Conservation (phyloP, 2,329 filamentous ascomycete species). For the Macroventuria anomochaeta region DNA sequence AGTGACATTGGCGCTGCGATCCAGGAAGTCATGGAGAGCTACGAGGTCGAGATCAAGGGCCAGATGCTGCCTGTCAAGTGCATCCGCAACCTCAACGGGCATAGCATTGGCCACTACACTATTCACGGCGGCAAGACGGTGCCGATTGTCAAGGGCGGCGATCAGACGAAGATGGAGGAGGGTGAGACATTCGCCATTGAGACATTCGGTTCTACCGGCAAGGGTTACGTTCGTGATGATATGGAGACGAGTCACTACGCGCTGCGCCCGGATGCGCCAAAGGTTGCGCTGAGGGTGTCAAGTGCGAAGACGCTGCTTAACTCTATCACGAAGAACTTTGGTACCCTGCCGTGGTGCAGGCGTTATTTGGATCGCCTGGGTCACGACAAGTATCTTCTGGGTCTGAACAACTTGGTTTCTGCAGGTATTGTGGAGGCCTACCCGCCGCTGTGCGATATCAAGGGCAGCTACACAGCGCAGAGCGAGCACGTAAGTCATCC, state of each 20-base stretch:
- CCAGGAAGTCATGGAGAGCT: slow-evolving; percentile 92
- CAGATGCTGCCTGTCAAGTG: slow-evolving; percentile 80
- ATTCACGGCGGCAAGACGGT: slow-evolving; percentile 95
- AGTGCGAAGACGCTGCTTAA: slow-evolving; percentile 86
- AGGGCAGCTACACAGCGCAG: slow-evolving; percentile 93
- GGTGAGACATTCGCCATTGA: slow-evolving; percentile 95
- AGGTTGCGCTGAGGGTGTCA: slow-evolving; percentile 76
- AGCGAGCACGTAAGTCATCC: slow-evolving; percentile 81
- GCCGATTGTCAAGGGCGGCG: slow-evolving; percentile 86
- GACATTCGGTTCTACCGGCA: slow-evolving; percentile 93
- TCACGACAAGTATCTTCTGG: slow-evolving; percentile 91
- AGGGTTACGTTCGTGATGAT: slow-evolving; percentile 85
- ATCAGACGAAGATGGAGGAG: slow-evolving; percentile 97
- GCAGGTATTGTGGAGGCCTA: slow-evolving; percentile 89
- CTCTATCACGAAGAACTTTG: slow-evolving; percentile 96
- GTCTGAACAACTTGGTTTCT: slow-evolving; percentile 84
- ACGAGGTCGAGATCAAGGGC: slow-evolving; percentile 84
- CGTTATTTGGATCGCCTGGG: slow-evolving; percentile 92
- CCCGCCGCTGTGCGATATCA: slow-evolving; percentile 86
- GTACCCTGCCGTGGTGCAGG: slow-evolving; percentile 87
- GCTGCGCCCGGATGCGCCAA: slow-evolving; percentile 72
- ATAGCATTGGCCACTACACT: slow-evolving; percentile 86
- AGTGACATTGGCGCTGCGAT: slow-evolving; percentile 83
- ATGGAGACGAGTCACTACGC: slow-evolving; percentile 90
- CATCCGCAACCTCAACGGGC: slow-evolving; percentile 86